These are phyloP conservation scores for Exophiala alcalophila DNA, from an alignment of 2,329 filamentous ascomycete species.

Conservation along the genomic window DNA sequence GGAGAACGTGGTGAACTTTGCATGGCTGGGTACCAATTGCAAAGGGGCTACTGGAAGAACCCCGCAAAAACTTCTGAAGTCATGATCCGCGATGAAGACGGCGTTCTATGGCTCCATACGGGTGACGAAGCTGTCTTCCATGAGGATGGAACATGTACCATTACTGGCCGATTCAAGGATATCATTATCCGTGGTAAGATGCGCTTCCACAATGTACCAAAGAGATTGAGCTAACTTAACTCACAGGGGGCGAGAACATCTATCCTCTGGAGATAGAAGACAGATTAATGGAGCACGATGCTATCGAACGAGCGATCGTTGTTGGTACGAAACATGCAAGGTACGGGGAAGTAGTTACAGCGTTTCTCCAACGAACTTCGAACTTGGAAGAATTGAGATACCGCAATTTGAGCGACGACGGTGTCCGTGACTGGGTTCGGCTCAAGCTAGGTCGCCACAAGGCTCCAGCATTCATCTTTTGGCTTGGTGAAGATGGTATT, in stretches of 20 bases:
- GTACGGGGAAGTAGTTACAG: conserved; percentile 70
- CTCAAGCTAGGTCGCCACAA: conserved; percentile 64
- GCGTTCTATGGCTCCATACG: conserved; percentile 61
- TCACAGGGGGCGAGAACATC: conserved; percentile 64
- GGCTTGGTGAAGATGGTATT: conserved; percentile 63
- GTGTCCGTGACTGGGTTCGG: conserved; percentile 62
- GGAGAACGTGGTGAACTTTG: conserved; percentile 71
- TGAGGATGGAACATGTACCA: conserved; percentile 63
- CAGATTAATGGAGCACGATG: conserved; percentile 62
- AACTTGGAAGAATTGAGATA: conserved; percentile 31
- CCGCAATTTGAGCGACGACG: conserved; percentile 43
- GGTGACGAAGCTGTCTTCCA: conserved; percentile 58
- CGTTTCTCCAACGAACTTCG: conserved; percentile 51
- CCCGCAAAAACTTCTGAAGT: conserved; percentile 71
- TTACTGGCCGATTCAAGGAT: conserved; percentile 75
- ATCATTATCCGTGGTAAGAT: conserved; percentile 67
- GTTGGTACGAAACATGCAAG: conserved; percentile 67
- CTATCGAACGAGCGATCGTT: conserved; percentile 63
- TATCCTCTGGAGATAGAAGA: conserved; percentile 76
- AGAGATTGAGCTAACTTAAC: conserved; percentile 35
- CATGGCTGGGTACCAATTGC: conserved; percentile 74
- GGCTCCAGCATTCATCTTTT: conserved; percentile 70
- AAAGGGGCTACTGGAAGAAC: conserved; percentile 61
- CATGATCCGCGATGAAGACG: conserved; percentile 61
- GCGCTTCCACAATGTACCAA: not conserved